Evolutionary conservation across 2,329 filamentous ascomycete species (phyloP).

Genomic region (Huntiella decipiens): DNA sequence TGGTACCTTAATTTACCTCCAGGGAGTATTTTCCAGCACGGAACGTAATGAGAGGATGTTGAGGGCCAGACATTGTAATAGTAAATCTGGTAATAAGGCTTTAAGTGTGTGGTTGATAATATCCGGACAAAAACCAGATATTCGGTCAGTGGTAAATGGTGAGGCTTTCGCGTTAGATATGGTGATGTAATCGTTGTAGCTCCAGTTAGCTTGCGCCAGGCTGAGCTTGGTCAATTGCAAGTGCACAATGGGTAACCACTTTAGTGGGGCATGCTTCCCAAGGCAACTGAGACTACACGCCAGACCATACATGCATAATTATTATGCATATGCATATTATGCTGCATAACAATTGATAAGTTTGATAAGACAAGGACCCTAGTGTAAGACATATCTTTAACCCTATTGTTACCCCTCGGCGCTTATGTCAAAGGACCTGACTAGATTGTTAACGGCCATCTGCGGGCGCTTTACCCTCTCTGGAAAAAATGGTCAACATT

Average conservation of each 20-base stretch:
- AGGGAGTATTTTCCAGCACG: constrained; percentile 46
- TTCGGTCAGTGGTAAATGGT: not conserved
- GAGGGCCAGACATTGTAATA: constrained; percentile 40
- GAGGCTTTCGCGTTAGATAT: not conserved
- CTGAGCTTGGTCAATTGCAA: not conserved
- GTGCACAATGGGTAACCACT: not conserved
- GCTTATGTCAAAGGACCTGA: too few species aligned
- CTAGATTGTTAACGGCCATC: not conserved
- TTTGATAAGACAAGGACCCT: too few species aligned
- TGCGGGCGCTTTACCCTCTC: constrained; percentile 2
- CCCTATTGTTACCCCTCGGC: too few species aligned
- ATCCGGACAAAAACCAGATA: too few species aligned
- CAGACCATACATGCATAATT: not conserved
- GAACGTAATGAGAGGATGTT: constrained; percentile 71
- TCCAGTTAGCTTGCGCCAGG: not conserved
- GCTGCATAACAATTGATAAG: too few species aligned
- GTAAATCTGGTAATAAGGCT: not conserved
- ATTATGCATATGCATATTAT: too few species aligned
- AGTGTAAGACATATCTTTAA: too few species aligned
- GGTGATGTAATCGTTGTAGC: not conserved
- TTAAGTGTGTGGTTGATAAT: not conserved
- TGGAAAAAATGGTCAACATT: not conserved
- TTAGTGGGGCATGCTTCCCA: too few species aligned
- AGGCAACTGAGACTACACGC: not conserved
- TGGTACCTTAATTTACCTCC: too few species aligned